Conservation (phyloP, 2,329 filamentous ascomycete genomes). For the Aspergillus pseudoglaucus region DNA sequence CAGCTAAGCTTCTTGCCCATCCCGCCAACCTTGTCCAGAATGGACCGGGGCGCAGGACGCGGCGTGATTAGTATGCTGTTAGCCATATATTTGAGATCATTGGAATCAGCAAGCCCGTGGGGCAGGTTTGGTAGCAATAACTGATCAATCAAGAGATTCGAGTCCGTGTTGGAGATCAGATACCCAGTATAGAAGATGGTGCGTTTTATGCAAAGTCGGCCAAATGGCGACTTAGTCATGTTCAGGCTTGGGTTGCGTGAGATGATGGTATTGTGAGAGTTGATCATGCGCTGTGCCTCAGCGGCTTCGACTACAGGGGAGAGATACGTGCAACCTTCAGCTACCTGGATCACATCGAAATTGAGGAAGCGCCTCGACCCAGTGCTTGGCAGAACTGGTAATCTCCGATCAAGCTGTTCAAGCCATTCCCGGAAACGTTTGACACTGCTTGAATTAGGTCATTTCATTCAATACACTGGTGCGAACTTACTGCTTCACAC, state of each 20-base stretch:
- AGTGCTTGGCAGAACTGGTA: constrained; percentile 37
- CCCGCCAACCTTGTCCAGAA: constrained; percentile 78
- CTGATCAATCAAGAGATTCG: constrained; percentile 59
- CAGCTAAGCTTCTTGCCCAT: constrained; percentile 77
- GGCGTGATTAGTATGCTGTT: constrained; percentile 89
- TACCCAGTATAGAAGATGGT: constrained; percentile 91
- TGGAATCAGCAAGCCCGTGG: constrained; percentile 51
- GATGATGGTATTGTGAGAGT: constrained; percentile 62
- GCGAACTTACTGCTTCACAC: constrained; percentile 49
- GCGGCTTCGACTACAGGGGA: constrained; percentile 73
- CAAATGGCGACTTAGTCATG: constrained; percentile 36
- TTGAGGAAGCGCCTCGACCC: constrained; percentile 58
- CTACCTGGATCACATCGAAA: constrained; percentile 80
- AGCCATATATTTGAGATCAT: constrained; percentile 72
- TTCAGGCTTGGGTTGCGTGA: constrained; percentile 27
- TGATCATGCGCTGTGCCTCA: constrained; percentile 83
- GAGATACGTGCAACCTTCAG: constrained; percentile 65
- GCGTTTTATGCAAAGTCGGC: constrained; percentile 67
- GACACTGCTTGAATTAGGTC: constrained; percentile 43
- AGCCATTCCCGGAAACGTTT: constrained; percentile 83
- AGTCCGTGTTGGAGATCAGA: constrained; percentile 66
- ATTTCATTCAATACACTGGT: not conserved
- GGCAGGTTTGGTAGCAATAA: constrained; percentile 58
- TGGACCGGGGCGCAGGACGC: constrained; percentile 62
- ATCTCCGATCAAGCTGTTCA: constrained; percentile 62